A percentile compares a stretch with the other conserved stretches of the same genome.
Conservation (phyloP, 1,284 basidiomycete species). For the Amylostereum areolatum region DNA sequence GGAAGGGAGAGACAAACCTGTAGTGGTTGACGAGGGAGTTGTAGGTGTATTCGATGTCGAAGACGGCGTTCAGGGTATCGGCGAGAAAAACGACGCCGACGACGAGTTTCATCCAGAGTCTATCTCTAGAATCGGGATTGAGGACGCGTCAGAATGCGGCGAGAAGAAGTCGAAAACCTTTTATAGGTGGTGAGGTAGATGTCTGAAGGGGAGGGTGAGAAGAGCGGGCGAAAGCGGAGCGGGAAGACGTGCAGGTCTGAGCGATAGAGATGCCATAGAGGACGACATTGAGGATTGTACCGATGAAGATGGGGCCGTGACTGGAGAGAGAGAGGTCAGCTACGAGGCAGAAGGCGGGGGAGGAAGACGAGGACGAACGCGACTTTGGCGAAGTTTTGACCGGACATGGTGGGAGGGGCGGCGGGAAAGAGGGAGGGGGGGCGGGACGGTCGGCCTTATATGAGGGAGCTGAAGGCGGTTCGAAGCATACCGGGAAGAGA, state of each 20-base stretch:
- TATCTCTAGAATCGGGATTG: slow-evolving; percentile 18
- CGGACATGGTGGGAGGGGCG: not conserved
- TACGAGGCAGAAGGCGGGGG: not conserved
- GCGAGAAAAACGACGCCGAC: slow-evolving; percentile 27
- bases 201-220: not conserved
- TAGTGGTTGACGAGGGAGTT: slow-evolving; percentile 29
- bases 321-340: slow-evolving; percentile 14
- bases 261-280: slow-evolving; percentile 36
- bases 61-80: slow-evolving; percentile 32
- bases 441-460: too few species aligned
- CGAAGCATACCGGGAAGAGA: too few species aligned
- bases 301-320: slow-evolving; percentile 34
- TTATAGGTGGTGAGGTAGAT: slow-evolving; percentile 28
- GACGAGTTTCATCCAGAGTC: slow-evolving; percentile 27
- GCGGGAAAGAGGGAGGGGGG: not conserved
- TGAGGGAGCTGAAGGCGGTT: too few species aligned
- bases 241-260: slow-evolving; percentile 34
- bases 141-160: not conserved
- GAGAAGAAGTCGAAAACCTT: slow-evolving; percentile 18
- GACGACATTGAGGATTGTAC: slow-evolving; percentile 33
- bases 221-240: not conserved
- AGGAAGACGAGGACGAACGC: not conserved
- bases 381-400: not conserved
- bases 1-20: slow-evolving; percentile 21
- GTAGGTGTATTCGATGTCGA: slow-evolving; percentile 34